Evolutionary conservation across 2,329 filamentous ascomycete genomes (phyloP), one percentile per base, ranked within the genome.

Genomic region (Penicillium rolfsii): DNA sequence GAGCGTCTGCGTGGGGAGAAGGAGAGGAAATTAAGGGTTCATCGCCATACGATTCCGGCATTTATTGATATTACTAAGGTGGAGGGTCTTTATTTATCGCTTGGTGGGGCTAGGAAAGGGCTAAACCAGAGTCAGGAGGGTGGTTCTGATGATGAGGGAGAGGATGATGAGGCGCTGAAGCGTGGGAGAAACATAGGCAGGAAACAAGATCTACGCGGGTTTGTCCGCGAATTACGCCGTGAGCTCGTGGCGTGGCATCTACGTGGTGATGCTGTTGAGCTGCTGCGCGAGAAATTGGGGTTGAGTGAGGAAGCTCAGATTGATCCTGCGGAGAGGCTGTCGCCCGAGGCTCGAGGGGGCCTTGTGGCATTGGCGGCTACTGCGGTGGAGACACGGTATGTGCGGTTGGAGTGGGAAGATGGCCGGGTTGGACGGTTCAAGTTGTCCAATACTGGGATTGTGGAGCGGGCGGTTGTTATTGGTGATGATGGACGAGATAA

Each of bases 21-120:
- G 8, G 59, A 58, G n/a, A 67, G 68, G 38, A 58, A 67, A 14
- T 56, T 79, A 5, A 65, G 67, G 2, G 73, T 82, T 5, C 72
- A 81, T 60, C 70, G 74, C 14, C 80, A 81, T 66, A 81, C 80
- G 0, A 75, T 81, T n/a, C 80, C 80, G 5, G 69, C 74, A 0
- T 79, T 81, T 56, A 79, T 82, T 19, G 72, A 79, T 0, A 58
- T 81, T 9, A 61, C 73, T 9, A 73, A 72, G 36, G 66, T 81
- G 9, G 77, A 77, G 64, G 61, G 69, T 16, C 63, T 66, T 14
- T 80, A 77, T 64, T 71, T 81, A 1, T 66, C 72, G 5, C 24
- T 62, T 5, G 61, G 68, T 1, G 12, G 33, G 14, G 22, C 45
- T 26, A n/a, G 35, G 3, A 33, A 12, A 40, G 30, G 26, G 6